Conservation (phyloP, 2,329 filamentous ascomycete genomes). For the Exserohilum rostratum region DNA sequence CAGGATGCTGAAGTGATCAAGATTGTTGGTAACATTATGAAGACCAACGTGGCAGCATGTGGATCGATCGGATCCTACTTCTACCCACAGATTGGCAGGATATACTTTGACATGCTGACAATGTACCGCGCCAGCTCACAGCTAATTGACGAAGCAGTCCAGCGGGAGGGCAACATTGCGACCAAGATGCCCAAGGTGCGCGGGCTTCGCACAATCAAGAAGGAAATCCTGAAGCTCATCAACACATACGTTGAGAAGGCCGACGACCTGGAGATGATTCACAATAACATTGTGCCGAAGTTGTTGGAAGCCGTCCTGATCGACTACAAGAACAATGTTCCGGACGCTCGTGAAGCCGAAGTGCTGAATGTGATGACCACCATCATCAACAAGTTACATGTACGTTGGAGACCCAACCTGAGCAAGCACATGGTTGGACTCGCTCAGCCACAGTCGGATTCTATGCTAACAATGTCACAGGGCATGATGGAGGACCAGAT, state of each 20-base stretch:
- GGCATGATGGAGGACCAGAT: conserved; percentile 98
- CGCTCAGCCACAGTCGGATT: conserved; percentile 22
- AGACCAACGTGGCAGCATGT: conserved; percentile 99
- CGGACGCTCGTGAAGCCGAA: conserved; percentile 93
- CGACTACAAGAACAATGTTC: conserved; percentile 96
- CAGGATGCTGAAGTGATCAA: conserved; percentile 97
- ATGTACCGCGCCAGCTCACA: conserved; percentile 99
- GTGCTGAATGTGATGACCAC: conserved; percentile 97
- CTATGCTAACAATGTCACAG: conserved; percentile 54
- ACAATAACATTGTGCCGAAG: conserved; percentile 92
- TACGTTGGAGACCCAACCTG: conserved; percentile 67
- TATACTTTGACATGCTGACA: conserved; percentile 97
- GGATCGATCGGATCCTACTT: conserved; percentile 96
- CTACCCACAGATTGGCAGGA: conserved; percentile 95
- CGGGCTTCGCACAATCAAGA: conserved; percentile 96
- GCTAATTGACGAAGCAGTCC: conserved; percentile 91
- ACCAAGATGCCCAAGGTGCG: conserved; percentile 98
- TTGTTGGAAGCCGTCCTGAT: conserved; percentile 90
- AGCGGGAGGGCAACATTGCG: conserved; percentile 87
- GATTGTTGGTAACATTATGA: conserved; percentile 99
- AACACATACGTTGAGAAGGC: conserved; percentile 98
- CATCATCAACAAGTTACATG: conserved; percentile 94
- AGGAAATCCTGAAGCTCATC: conserved; percentile 97
- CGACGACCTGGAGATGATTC: conserved; percentile 92
- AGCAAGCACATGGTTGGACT: conserved; percentile 57